phyloP scores from a whole-genome alignment of 139 green algal species.

The Pycnococcus provasolii region DNA sequence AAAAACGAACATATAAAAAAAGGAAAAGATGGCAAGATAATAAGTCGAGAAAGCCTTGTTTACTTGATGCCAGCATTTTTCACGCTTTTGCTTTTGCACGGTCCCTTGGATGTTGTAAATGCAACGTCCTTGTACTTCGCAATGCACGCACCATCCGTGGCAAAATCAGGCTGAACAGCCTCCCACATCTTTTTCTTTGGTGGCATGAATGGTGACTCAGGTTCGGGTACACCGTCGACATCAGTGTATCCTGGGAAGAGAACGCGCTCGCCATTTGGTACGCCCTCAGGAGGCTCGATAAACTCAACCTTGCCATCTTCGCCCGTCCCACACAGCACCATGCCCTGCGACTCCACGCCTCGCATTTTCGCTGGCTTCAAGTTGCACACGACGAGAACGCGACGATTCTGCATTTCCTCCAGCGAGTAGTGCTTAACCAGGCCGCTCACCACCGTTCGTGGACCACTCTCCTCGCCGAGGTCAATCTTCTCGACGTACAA shows the following conservation, averaged over 20 bases:
- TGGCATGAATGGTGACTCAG: slow-evolving; percentile 54
- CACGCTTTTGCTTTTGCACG: background rate
- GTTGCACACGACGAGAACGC: slow-evolving; percentile 77
- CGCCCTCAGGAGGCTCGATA: slow-evolving; percentile 60
- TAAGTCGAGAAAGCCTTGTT: no score
- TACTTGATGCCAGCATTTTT: no score
- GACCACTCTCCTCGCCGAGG: slow-evolving; percentile 58
- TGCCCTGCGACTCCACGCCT: slow-evolving; percentile 67
- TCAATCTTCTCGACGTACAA: slow-evolving; percentile 96
- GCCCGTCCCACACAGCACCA: slow-evolving; percentile 70
- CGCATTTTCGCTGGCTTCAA: slow-evolving; percentile 88
- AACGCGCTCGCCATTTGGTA: slow-evolving; percentile 57
- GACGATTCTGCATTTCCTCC: slow-evolving; percentile 44
- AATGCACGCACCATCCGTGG: slow-evolving; percentile 35
- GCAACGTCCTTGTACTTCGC: slow-evolving; percentile 58
- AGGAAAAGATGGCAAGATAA: no score
- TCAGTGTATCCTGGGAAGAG: slow-evolving; percentile 46
- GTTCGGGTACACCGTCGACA: slow-evolving; percentile 46
- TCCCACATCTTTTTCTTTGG: slow-evolving; percentile 86
- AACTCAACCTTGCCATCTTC: slow-evolving; percentile 55
- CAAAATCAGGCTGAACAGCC: slow-evolving; percentile 55
- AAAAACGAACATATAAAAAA: no score
- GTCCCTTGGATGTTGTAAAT: slow-evolving; percentile 50
- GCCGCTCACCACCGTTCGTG: slow-evolving; percentile 59
- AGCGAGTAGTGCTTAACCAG: slow-evolving; percentile 83